These are phyloP conservation scores for Dissophora globulifera DNA, from an alignment of 192 early-diverging fungal species.

Conservation along the genomic window DNA sequence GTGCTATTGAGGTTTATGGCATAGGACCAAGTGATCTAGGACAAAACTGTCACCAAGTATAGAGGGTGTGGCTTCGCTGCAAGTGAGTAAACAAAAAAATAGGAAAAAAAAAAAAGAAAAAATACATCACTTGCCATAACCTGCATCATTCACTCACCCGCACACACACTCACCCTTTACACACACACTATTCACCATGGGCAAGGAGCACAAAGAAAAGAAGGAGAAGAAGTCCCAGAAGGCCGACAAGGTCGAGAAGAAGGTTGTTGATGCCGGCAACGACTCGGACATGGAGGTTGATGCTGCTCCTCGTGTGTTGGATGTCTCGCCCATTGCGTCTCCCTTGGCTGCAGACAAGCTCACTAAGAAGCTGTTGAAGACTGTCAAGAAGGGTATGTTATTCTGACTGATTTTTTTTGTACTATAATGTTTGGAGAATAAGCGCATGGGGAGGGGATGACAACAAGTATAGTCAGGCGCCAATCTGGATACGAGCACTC, in stretches of 20 bases:
- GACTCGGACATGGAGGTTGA: slow-evolving; percentile 62
- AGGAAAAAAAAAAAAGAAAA: slow-evolving; percentile 3
- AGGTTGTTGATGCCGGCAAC: slow-evolving; percentile 34
- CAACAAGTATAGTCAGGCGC: too few species aligned
- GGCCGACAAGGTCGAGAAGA: slow-evolving; percentile 38
- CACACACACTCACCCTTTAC: slow-evolving; percentile 2
- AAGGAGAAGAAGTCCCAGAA: slow-evolving; percentile 55
- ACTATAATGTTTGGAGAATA: slow-evolving; percentile 21
- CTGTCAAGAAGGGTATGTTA: slow-evolving; percentile 86
- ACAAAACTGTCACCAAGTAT: too few species aligned
- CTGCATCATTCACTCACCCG: not conserved
- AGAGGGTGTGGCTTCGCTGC: slow-evolving; percentile 2
- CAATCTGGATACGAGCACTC: too few species aligned
- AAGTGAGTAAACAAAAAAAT: slow-evolving; percentile 2
- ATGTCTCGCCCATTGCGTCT: slow-evolving; percentile 76
- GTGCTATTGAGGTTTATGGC: too few species aligned
- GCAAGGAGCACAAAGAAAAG: slow-evolving; percentile 65
- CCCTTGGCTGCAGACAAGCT: slow-evolving; percentile 88
- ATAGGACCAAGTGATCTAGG: too few species aligned
- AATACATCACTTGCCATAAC: not conserved
- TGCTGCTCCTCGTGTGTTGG: slow-evolving; percentile 60
- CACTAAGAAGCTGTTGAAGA: slow-evolving; percentile 87
- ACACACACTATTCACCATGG: slow-evolving; percentile 22
- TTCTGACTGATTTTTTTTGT: too few species aligned
- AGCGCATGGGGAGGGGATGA: too few species aligned